Base-by-base conservation (phyloP, 148 eudicot genomes). In the Silene latifolia region DNA sequence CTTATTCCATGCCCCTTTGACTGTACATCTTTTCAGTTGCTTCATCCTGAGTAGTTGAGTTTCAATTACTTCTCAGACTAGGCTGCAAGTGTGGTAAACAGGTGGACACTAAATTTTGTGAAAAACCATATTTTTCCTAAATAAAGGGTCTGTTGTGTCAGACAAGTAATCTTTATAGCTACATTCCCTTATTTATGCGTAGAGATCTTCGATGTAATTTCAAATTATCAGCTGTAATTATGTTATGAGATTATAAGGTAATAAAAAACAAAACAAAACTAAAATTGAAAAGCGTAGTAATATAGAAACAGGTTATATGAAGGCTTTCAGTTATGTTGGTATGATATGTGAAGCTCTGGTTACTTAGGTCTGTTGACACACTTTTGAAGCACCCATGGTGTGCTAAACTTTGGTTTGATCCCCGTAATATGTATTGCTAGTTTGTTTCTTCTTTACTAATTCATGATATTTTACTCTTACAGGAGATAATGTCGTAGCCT, bases 401-500 rank as follows among this genome's bases (percentile, higher is more conserved):
- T 56, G 63, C 35, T 19, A 9, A 51, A 14, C 1, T 62, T 46
- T 58, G 60, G 71, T 35, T 10, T 54, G 53, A 46, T 17, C 64
- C 64, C 44, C 20, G 21, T 57, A 13, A 44, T 47, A 32, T 29
- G 58, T 42, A 42, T 67, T 68, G 27, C 18, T 46, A 68, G 24
- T 27, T 70, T n/a, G 46, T 51, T 72, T 65, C 61, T n/a, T 74
- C 54, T 61, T 51, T 70, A 20, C 54, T 63, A 39, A 23, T 63
- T 29, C 14, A 14, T 67, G 71, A 46, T 17, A 19, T 72, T 29
- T 25, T 53, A 8, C n/a, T 70, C 67, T 46, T 81, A 79, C 82
- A 84, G 98, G 84, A 75, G 76, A 59, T 75, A 82, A 85, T 65
- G 42, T 63, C 24, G 64, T 53, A 58, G 83, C 81, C 78, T 84